Percentiles rank a stretch among this genome's conserved stretches.
Conservation (phyloP, 75 land plant species). For the Cryptomeria japonica region DNA sequence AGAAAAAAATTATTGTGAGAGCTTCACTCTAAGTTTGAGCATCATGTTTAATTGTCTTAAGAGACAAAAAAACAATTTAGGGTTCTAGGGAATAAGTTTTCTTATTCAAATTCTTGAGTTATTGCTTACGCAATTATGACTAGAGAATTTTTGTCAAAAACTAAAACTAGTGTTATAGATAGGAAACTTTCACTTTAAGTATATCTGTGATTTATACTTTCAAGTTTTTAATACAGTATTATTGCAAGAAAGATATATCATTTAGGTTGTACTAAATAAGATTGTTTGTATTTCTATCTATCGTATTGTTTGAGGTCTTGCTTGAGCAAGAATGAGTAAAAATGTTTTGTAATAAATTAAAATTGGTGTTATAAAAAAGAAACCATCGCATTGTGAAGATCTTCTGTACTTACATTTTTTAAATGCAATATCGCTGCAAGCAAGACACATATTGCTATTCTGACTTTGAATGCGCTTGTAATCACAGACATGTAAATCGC, state of each 20-base stretch:
- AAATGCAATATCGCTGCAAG: not conserved
- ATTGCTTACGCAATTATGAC: not conserved
- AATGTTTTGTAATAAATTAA: not conserved
- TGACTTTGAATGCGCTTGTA: not conserved
- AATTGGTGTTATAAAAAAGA: not conserved
- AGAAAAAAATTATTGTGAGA: not conserved
- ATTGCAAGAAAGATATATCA: not conserved
- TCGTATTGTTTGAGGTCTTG: not conserved
- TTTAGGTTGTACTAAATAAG: not conserved
- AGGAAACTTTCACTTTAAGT: not conserved
- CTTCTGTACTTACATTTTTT: not conserved
- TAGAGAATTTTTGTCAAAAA: not conserved
- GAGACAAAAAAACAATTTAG: not conserved
- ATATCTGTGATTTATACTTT: not conserved
- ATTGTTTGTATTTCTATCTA: no score
- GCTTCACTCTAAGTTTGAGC: not conserved
- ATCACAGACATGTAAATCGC: not conserved
- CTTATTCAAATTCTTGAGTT: not conserved
- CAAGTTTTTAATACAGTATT: not conserved
- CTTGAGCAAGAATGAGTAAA: not conserved
- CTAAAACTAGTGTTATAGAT: not conserved
- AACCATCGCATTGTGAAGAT: not conserved
- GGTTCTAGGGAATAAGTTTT: not conserved
- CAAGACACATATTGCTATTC: not conserved
- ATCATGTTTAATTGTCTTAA: not conserved